Base-by-base conservation (phyloP, 1,139 yeast genomes). In the Lodderomyces elongisporus region DNA sequence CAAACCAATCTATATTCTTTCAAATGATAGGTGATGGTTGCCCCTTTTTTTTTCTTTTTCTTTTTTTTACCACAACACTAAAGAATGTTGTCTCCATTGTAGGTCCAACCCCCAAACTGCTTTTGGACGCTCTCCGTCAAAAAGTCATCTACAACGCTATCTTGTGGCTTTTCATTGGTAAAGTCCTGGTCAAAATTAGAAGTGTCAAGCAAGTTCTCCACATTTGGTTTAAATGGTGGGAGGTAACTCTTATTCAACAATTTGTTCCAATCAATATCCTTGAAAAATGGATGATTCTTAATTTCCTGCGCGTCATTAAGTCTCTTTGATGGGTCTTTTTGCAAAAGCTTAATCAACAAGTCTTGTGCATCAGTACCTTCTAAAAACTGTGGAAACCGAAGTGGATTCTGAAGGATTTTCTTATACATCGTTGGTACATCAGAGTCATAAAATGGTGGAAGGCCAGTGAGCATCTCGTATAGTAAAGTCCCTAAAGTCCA, bases 91-190 rank as follows among this genome's bases (percentile, higher is more conserved):
- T 74, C 78, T 8, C 91, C 96, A 36, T 85, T 87, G 57, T 88
- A 89, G 2, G 96, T 89, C 98, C 98, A 91, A 4, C 98, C 97
- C 32, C 96, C 97, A 68, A 91, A 91, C 60, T 91, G 97, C 54
- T 84, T 81, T 58, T 91, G 98, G 15, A 91, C 95, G 46, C 89
- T 78, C 49, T 85, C 95, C 56, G 87, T 85, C 60, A 78, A 74
- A 47, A 75, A 85, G 52, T 88, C 95, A 54, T 89, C 95, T 17
- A 89, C 96, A 9, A 91, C 97, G 39, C 95, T 84, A 56, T 91
- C 98, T 47, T 88, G 84, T 4, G 98, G 97, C 48, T 83, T 79
- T 51, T 91, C 97, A 50, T 72, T 81, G 7, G 98, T 91, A 55
- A 91, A 91, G 54, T 88, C 97, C 41, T 79, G 77, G 55, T 89